Evolutionary conservation across 2,329 filamentous ascomycete species (phyloP).

Genomic region (Leptodontidium sp.): DNA sequence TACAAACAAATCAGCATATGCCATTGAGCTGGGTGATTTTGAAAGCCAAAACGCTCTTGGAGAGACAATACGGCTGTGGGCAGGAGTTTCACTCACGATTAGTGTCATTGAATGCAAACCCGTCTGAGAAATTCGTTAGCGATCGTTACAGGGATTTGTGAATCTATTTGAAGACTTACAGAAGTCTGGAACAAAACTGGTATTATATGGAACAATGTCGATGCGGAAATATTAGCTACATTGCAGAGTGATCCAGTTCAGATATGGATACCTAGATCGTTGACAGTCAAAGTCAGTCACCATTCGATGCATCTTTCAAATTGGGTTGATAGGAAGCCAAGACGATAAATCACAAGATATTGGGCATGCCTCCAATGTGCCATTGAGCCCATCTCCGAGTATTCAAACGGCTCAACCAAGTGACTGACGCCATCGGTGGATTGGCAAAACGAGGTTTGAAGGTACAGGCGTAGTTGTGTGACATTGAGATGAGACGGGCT

Average conservation of each 20-base stretch:
- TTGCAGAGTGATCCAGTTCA: background rate
- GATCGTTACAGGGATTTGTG: background rate
- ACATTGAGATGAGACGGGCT: background rate
- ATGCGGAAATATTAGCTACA: background rate
- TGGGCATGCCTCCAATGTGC: no score
- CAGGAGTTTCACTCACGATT: background rate
- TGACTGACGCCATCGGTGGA: no score
- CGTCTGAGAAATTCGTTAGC: background rate
- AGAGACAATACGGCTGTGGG: background rate
- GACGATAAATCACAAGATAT: no score
- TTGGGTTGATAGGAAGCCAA: no score
- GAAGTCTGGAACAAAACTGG: background rate
- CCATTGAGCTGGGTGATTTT: background rate
- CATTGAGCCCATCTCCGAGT: no score
- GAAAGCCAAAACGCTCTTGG: background rate
- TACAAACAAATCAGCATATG: background rate
- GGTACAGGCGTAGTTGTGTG: no score
- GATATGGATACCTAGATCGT: background rate
- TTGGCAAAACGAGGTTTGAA: no score
- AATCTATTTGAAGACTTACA: background rate
- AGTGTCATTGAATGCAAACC: constrained; percentile 1
- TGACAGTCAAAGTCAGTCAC: background rate
- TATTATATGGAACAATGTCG: constrained; percentile 11
- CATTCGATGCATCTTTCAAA: background rate
- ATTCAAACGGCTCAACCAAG: no score